A percentile compares a stretch with the other conserved stretches of the same genome.
These are phyloP conservation scores for Veloboletus limbatus DNA, from an alignment of 1,284 basidiomycete genomes.

Conservation along the genomic window DNA sequence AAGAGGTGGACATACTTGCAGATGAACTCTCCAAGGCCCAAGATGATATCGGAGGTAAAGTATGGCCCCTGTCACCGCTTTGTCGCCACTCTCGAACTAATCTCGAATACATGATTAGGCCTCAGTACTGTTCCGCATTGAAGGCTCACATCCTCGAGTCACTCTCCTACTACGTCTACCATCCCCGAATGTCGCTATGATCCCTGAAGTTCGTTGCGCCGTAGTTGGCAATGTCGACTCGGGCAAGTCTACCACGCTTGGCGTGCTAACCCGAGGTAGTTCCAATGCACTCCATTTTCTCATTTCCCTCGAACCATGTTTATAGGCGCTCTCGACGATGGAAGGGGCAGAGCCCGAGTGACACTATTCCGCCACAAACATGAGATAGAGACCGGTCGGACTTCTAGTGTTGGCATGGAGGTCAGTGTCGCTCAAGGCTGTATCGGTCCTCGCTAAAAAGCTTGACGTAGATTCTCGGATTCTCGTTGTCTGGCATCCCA, in stretches of 20 bases:
- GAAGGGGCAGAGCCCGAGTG: constrained; percentile 89
- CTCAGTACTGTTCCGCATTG: constrained; percentile 52
- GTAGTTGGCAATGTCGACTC: constrained; percentile 95
- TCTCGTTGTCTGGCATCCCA: constrained; percentile 68
- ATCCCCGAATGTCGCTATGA: constrained; percentile 65
- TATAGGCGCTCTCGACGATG: constrained; percentile 87
- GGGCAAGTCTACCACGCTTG: constrained; percentile 93
- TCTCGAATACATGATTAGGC: constrained; percentile 37
- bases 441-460: not conserved
- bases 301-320: constrained; percentile 29
- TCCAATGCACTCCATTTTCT: not conserved
- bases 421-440: constrained; percentile 39
- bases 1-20: constrained; percentile 51
- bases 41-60: constrained; percentile 77
- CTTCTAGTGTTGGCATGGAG: constrained; percentile 95
- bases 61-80: constrained; percentile 26
- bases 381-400: constrained; percentile 94
- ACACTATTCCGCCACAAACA: constrained; percentile 96
- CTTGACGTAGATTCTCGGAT: constrained; percentile 73
- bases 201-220: constrained; percentile 89
- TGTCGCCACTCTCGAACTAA: not conserved
- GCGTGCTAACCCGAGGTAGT: constrained; percentile 75
- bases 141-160: constrained; percentile 48
- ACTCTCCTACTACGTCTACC: constrained; percentile 67
- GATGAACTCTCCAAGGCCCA: constrained; percentile 45